Percentiles rank a stretch among this genome's conserved stretches.
phyloP scores from a whole-genome alignment of 176 grass and related monocot species.

The Hordeum vulgare region DNA sequence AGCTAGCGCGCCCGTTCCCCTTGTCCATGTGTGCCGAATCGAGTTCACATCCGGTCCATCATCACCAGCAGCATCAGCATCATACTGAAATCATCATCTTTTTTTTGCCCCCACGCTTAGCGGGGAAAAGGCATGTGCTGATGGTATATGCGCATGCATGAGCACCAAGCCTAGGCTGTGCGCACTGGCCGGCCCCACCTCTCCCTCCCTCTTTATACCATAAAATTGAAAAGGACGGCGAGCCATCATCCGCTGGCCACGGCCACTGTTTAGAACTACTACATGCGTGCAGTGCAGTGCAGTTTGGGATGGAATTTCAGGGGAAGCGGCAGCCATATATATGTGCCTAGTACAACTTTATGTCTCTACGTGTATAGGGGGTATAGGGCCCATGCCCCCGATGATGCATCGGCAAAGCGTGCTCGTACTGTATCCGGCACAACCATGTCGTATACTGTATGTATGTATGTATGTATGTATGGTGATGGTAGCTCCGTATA shows the following conservation, averaged over 20 bases:
- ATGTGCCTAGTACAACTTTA: not conserved
- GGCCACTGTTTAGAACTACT: not conserved
- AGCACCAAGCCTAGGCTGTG: not conserved
- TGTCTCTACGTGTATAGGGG: not conserved
- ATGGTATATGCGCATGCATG: constrained; percentile 1
- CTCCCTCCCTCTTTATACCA: not conserved
- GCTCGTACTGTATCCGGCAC: not conserved
- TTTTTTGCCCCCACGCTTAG: not conserved
- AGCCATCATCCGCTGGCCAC: not conserved
- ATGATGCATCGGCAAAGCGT: not conserved
- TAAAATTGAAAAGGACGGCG: not conserved
- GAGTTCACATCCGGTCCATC: constrained; percentile 2
- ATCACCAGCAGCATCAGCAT: not conserved
- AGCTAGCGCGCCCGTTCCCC: not conserved
- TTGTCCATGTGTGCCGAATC: constrained; percentile 40
- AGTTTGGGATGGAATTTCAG: not conserved
- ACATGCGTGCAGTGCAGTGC: not conserved
- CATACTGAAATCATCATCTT: constrained; percentile 39
- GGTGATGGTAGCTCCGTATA: not conserved
- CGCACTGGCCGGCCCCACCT: not conserved
- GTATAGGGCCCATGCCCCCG: not conserved
- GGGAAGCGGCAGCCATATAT: not conserved
- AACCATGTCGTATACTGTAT: not conserved
- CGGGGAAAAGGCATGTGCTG: not conserved
- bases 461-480: not conserved